Evolutionary conservation across 768 basidiomycete species (phyloP), one percentile per base, ranked within the genome.

Genomic region (Heimioporus sp.): DNA sequence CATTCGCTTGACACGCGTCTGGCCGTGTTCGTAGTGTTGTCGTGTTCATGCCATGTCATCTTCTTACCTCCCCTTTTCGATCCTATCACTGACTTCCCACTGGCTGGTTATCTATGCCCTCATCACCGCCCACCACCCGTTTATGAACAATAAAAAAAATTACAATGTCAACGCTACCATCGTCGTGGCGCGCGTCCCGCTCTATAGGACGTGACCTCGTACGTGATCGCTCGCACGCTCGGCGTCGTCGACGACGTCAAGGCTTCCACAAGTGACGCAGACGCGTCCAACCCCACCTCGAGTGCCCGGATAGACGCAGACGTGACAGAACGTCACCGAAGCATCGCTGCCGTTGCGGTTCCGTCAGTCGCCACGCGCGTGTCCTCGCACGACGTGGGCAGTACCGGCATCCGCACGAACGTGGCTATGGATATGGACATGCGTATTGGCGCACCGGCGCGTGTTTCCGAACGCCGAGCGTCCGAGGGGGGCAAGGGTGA

Each of bases 141-240:
- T 28, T 24, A 10, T 21, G 28, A 31, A n/a, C n/a, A n/a, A n/a
- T n/a, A n/a, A 19, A 20, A 20, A 20, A 20, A 43, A 30, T 24
- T 16, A 31, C 15, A 16, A 15, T 20, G 10, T 21, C 35, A 43
- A 53, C 32, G 43, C 32, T 40, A 36, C 54, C 9, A 7, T 11
- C 48, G 10, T 24, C 5, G 24, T 24, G 24, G 24, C 24, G 24
- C 5, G 24, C 5, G 24, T 24, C 24, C 24, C 24, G 24, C 24
- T 21, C 54, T 40, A 11, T 35, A 92, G 90, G 90, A 92, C 65
- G 81, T 92, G 49, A 75, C 82, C 3, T 88, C 90, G 17, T 92
- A 92, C 60, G 81, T 84, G 51, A 87, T 92, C 63, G 90, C 87
- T 12, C 84, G 90, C 52, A 91, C 88, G 7, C 77, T 92, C 46